A percentile compares a stretch with the other conserved stretches of the same genome.
Evolutionary conservation across 148 eudicot genomes (phyloP).

Genomic region (Nyssa sinensis): DNA sequence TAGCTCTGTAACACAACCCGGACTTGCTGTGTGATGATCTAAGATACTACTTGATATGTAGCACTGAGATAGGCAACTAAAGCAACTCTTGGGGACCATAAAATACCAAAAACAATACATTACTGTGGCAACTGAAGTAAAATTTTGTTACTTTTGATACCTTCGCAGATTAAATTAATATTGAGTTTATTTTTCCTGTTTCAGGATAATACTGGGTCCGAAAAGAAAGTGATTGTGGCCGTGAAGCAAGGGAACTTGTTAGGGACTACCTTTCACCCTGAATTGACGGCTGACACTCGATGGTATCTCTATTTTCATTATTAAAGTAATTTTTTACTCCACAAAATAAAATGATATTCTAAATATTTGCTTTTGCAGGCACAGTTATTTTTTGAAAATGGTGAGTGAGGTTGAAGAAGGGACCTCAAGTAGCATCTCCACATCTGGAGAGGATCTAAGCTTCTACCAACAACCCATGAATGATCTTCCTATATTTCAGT

Average conservation of each 20-base stretch:
- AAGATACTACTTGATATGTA: not conserved
- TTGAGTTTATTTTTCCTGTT: slow-evolving; percentile 2
- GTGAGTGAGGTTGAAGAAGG: slow-evolving; percentile 43
- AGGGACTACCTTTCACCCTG: slow-evolving; percentile 96
- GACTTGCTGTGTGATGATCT: not conserved
- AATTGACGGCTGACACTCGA: slow-evolving; percentile 82
- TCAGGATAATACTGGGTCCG: slow-evolving; percentile 43
- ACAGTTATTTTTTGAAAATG: slow-evolving; percentile 88
- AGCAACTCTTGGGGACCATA: not conserved
- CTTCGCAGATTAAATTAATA: not conserved
- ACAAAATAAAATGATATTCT: too few relatives aligned
- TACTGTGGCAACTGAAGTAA: too few relatives aligned
- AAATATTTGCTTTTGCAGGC: slow-evolving; percentile 50
- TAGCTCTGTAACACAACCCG: too few relatives aligned
- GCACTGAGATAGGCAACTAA: not conserved
- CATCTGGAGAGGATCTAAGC: slow-evolving; percentile 31
- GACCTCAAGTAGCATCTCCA: slow-evolving; percentile 40
- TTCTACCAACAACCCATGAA: slow-evolving; percentile 30
- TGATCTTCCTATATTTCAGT: slow-evolving; percentile 69
- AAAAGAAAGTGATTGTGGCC: slow-evolving; percentile 79
- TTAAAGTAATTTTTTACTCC: too few relatives aligned
- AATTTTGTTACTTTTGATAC: too few relatives aligned
- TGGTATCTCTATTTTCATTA: slow-evolving; percentile 50
- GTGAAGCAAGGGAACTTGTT: slow-evolving; percentile 85
- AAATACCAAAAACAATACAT: not conserved